A percentile compares a stretch with the other conserved stretches of the same genome.
Conservation (phyloP, 495 filamentous ascomycete genomes). For the Rusavskia elegans region DNA sequence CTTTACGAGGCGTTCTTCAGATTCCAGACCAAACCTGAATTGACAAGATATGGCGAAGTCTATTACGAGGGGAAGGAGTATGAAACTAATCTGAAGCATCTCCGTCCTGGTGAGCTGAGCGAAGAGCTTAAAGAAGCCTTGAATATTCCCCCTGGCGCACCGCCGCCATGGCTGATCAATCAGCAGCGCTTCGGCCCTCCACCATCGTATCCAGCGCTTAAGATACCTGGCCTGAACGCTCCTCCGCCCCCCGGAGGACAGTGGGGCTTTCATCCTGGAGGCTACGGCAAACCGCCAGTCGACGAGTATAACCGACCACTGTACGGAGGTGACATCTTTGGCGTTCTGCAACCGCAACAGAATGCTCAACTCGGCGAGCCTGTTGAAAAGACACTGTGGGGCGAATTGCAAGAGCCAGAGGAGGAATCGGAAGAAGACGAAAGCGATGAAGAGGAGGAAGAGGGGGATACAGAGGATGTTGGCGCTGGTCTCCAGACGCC, state of each 20-base stretch:
- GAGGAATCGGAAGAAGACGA: conserved; percentile 66
- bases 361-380: conserved; percentile 54
- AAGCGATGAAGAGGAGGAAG: conserved; percentile 57
- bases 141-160: conserved; percentile 84
- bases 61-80: conserved; percentile 99
- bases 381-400: conserved; percentile 81
- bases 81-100: conserved; percentile 82
- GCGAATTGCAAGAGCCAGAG: conserved; percentile 75
- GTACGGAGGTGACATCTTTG: conserved; percentile 90
- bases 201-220: conserved; percentile 80
- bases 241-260: conserved; percentile 80
- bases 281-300: conserved; percentile 88
- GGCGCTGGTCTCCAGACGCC: conserved; percentile 55
- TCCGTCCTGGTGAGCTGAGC: conserved; percentile 79
- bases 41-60: conserved; percentile 91
- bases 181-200: conserved; percentile 88
- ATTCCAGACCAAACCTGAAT: conserved; percentile 85
- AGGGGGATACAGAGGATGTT: conserved; percentile 24
- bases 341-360: conserved; percentile 52
- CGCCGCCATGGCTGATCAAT: conserved; percentile 94
- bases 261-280: conserved; percentile 92
- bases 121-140: conserved; percentile 85
- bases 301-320: conserved; percentile 82
- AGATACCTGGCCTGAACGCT: conserved; percentile 90
- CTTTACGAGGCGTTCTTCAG: conserved; percentile 96